Base-by-base conservation (phyloP, 345 rosid genomes). In the Cardamine chenopodiifolia region DNA sequence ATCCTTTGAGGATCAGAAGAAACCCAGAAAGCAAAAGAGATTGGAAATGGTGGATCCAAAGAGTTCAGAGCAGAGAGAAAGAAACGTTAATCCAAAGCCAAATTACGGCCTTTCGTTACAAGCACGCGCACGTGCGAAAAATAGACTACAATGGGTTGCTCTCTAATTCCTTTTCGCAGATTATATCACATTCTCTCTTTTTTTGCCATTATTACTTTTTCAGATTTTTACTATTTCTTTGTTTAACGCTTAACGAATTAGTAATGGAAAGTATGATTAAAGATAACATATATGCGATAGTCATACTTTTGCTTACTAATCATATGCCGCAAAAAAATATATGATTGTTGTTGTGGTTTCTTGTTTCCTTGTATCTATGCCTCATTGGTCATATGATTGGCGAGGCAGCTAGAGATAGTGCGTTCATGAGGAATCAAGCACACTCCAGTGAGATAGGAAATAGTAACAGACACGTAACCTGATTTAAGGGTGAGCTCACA, bases 381-480 rank as follows among this genome's bases (percentile, higher is more conserved):
- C 62, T 77, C 76, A 26, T 48, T 48, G 76, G 76, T 58, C 68
- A 77, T 55, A 65, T 63, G 62, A 14, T 77, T 48, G 62, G 4
- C 32, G 80, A 70, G 48, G 80, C 80, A 57, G 76, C 80, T 10
- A 71, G 80, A 71, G 76, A 71, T 5, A 42, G 66, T 47, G 8
- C 39, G 3, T 60, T 53, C 71, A 71, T 77, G 80, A 56, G 34
- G 62, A 44, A 39, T 44, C 72, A 8, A 8, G 54, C 48, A 29
- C 53, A 6, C 34, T 48, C 62, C 66, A 39, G 2, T 48, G 66
- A 71, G 39, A 63, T 57, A 7, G 54, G 68, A 39, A 64, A 64
- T 67, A 71, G 62, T 64, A n/a, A 20, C 52, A 9, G 28, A 17
- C 80, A 77, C 54, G 40, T 77, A 22, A 35, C 76, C 15, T 49